phyloP scores from a whole-genome alignment of 371 early-diverging fungal genomes.

The Lichtheimia corymbifera region DNA sequence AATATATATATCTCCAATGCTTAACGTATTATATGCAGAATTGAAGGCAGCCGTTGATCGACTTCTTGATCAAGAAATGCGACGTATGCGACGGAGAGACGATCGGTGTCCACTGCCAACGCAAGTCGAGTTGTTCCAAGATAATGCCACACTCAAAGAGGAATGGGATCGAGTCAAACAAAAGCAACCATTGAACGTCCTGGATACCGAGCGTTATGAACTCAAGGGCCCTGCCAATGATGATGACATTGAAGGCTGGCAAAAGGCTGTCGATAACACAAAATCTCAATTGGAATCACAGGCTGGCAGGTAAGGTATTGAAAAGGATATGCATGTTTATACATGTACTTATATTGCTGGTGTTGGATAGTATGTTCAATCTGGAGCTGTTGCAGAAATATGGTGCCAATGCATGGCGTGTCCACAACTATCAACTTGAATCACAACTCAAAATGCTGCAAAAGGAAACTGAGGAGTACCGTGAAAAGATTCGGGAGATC shows the following conservation, averaged over 20 bases:
- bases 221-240: conserved; percentile 54
- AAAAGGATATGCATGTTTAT: neutral
- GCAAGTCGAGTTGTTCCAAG: conserved; percentile 35
- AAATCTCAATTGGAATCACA: conserved; percentile 87
- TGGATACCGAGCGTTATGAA: conserved; percentile 67
- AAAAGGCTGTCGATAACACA: conserved; percentile 73
- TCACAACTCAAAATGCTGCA: conserved; percentile 43
- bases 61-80: conserved; percentile 72
- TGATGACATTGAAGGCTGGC: conserved; percentile 58
- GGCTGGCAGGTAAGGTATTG: conserved; percentile 50
- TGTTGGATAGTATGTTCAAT: conserved; percentile 58
- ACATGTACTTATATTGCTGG: neutral
- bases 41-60: conserved; percentile 55
- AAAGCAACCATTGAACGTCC: conserved; percentile 53
- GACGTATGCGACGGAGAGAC: conserved; percentile 52
- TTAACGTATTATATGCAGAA: conserved; percentile 18
- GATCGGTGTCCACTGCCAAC: conserved; percentile 37
- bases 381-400: conserved; percentile 81
- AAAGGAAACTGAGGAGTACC: conserved; percentile 49
- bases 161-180: conserved; percentile 66
- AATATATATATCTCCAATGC: neutral
- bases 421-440: conserved; percentile 82
- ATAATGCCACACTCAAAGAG: conserved; percentile 51
- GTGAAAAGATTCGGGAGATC: conserved; percentile 55
- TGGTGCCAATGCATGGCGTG: conserved; percentile 84